Conservation (phyloP, 768 basidiomycete genomes). For the Boletus rufocinnamomeus region DNA sequence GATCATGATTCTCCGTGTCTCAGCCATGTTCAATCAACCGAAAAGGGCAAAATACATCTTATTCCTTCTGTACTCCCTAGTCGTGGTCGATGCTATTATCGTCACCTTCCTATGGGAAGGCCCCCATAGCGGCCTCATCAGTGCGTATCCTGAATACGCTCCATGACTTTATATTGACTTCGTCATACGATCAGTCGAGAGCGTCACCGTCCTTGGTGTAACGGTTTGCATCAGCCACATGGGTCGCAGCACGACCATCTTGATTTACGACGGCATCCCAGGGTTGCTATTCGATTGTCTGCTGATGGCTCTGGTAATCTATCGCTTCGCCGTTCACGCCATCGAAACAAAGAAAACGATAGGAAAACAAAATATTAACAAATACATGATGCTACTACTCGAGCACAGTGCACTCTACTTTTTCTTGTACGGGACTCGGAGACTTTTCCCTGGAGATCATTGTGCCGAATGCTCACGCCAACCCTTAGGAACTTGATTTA, state of each 20-base stretch:
- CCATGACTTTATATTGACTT: neutral
- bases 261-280: conserved; percentile 2
- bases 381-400: conserved; percentile 14
- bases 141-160: neutral
- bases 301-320: conserved; percentile 7
- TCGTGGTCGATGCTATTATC: neutral
- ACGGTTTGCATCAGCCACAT: neutral
- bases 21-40: conserved; percentile 15
- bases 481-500: conserved; percentile 4
- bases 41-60: conserved; percentile 1
- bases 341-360: conserved; percentile 2
- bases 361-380: conserved; percentile 6
- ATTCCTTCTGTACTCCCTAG: neutral
- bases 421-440: conserved; percentile 8
- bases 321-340: conserved; percentile 10
- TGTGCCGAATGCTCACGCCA: neutral
- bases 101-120: neutral
- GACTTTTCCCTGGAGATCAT: too few species aligned
- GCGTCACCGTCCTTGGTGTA: neutral
- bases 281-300: conserved; percentile 7
- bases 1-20: conserved; percentile 20
- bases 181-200: neutral
- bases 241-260: neutral
- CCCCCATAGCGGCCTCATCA: neutral
- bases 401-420: conserved; percentile 15